phyloP scores from a whole-genome alignment of 148 eudicot species.

The Rhododendron ferrugineum region DNA sequence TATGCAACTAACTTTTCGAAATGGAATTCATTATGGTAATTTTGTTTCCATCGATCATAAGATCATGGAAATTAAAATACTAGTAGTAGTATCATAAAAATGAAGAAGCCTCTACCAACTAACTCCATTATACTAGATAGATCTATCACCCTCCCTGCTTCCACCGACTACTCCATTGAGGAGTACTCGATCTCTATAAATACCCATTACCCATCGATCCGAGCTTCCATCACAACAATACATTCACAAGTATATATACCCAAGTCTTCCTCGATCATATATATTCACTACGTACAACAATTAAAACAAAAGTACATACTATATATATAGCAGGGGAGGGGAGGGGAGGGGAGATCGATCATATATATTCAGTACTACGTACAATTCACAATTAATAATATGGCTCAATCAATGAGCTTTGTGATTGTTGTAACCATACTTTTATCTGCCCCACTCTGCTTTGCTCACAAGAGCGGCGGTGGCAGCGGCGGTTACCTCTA shows the following conservation, averaged over 20 bases:
- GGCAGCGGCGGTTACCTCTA: slow-evolving; percentile 38
- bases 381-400: background rate
- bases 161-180: background rate
- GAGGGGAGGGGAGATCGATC: too few relatives aligned
- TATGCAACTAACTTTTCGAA: background rate
- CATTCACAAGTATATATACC: background rate
- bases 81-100: background rate
- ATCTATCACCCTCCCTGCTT: background rate
- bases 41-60: background rate
- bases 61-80: background rate
- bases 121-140: slow-evolving; percentile 20
- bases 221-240: slow-evolving; percentile 21
- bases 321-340: too few relatives aligned
- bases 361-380: too few relatives aligned
- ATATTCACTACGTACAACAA: too few relatives aligned
- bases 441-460: slow-evolving; percentile 33
- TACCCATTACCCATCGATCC: background rate
- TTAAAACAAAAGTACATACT: too few relatives aligned
- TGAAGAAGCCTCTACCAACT: slow-evolving; percentile 25
- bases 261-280: background rate
- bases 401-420: slow-evolving; percentile 31
- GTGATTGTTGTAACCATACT: slow-evolving; percentile 22
- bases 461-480: slow-evolving; percentile 19
- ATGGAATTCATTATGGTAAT: background rate
- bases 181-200: slow-evolving; percentile 13